Percentiles rank a stretch among this genome's conserved stretches.
Conservation (phyloP, 2,329 filamentous ascomycete species). For the Colletotrichum sp. region DNA sequence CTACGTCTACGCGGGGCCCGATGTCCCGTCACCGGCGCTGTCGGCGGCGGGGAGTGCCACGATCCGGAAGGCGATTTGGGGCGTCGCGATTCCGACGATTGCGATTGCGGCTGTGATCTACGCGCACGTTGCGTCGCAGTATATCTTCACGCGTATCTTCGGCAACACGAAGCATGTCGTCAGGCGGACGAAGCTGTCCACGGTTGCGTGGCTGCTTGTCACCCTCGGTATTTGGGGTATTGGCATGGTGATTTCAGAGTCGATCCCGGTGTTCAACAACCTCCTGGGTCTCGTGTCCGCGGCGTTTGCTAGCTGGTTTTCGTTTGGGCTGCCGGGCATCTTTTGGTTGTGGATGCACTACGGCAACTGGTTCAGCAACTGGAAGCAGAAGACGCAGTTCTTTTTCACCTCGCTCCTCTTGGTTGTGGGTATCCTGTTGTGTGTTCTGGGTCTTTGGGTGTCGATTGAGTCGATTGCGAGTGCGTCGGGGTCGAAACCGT, state of each 20-base stretch:
- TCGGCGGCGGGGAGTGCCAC: constrained; percentile 59
- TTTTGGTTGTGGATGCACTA: constrained; percentile 55
- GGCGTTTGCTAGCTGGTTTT: constrained; percentile 73
- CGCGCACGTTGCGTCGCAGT: constrained; percentile 69
- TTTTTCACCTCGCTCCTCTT: constrained; percentile 34
- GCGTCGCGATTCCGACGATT: constrained; percentile 72
- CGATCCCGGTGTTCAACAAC: constrained; percentile 72
- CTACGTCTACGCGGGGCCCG: constrained; percentile 68
- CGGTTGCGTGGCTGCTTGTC: constrained; percentile 64
- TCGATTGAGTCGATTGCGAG: constrained; percentile 39
- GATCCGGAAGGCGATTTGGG: constrained; percentile 70
- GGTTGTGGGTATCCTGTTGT: constrained; percentile 38
- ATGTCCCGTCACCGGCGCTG: constrained; percentile 69
- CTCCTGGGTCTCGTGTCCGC: constrained; percentile 69
- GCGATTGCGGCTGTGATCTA: constrained; percentile 75
- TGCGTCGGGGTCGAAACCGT: constrained; percentile 32
- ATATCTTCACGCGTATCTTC: constrained; percentile 69
- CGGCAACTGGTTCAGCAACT: constrained; percentile 40
- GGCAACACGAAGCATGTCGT: constrained; percentile 60
- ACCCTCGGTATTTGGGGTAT: constrained; percentile 60
- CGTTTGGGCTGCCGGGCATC: constrained; percentile 51
- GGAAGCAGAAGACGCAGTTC: constrained; percentile 35
- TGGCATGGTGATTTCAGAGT: constrained; percentile 71
- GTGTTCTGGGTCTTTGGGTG: constrained; percentile 43
- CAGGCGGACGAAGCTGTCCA: constrained; percentile 53